Evolutionary conservation across 2,329 filamentous ascomycete species (phyloP), one percentile per base, ranked within the genome.

Genomic region (Rhytidhysteron rufulum): DNA sequence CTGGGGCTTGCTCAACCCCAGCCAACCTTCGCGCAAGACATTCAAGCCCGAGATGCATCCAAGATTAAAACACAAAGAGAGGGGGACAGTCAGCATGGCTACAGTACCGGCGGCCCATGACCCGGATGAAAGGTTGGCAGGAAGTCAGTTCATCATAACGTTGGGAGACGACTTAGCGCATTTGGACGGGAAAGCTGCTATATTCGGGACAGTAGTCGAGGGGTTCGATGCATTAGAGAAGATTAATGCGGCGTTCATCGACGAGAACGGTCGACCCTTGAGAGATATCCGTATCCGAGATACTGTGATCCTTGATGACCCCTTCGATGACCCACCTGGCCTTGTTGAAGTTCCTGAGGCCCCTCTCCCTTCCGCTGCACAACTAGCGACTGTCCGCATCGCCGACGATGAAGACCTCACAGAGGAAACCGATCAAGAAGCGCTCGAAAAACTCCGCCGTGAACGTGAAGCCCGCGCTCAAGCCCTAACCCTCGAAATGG

Each of bases 1-100:
- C 71, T 97, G 91, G 91, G 89, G 89, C 31, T 65, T 88, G 39
- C 63, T 95, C 19, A 80, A 86, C 18, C 83, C 67, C 31, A 77
- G 50, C 3, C 43, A 59, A 31, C 73, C 83, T 11, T 73, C 82
- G 15, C 82, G 85, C 56, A 83, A 85, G 55, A 86, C 85, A 3
- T 97, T 96, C 60, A 75, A 80, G 8, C 86, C 89, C n/a, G 80
- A 90, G 48, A 84, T 96, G 55, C 82, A 89, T 52, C 84, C 85
- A 5, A 95, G 91, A 62, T 71, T 95, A 53, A 95, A 93, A 65
- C 93, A 98, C 66, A 70, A 79, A 30, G 88, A 95, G 64, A 82
- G 86, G 51, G 91, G 91, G 40, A 96, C 88, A 11, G 90, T 98
- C 45, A 96, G 90, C 70, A 95, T 97, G 88, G 93, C 91, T n/a